Conservation (phyloP, 192 early-diverging fungal genomes). For the Rhizoclosmatium sp. region DNA sequence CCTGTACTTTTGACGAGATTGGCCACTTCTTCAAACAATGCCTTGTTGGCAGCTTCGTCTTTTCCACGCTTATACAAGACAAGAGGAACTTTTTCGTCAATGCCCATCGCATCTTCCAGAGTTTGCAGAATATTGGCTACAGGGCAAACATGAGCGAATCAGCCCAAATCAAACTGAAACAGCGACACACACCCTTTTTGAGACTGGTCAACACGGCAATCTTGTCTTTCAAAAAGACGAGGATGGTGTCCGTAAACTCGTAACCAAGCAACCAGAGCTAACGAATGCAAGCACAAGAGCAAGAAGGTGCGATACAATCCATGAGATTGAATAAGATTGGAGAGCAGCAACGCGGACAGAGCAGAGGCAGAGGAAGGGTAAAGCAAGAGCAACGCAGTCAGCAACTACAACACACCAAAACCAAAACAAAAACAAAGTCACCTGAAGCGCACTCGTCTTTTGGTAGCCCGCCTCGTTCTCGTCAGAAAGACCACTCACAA, state of each 20-base stretch:
- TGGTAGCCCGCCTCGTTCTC: constrained; percentile 79
- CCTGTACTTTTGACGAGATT: constrained; percentile 42
- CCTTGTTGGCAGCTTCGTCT: constrained; percentile 76
- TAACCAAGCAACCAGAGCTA: constrained; percentile 94
- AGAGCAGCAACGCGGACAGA: no score
- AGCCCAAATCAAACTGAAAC: not conserved
- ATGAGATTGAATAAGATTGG: not conserved
- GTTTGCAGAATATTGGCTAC: constrained; percentile 68
- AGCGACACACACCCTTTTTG: constrained; percentile 72
- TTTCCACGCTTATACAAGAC: constrained; percentile 71
- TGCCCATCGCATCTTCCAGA: constrained; percentile 55
- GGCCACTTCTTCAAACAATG: constrained; percentile 65
- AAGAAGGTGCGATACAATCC: not conserved
- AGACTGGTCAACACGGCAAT: constrained; percentile 79
- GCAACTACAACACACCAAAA: not conserved
- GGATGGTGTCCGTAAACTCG: constrained; percentile 88
- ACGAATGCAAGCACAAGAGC: constrained; percentile 31
- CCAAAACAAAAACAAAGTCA: constrained; percentile 45
- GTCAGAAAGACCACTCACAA: constrained; percentile 26
- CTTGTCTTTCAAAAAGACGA: constrained; percentile 78
- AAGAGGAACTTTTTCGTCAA: constrained; percentile 61
- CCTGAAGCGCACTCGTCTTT: constrained; percentile 70
- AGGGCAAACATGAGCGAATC: not conserved
- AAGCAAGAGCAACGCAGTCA: not conserved
- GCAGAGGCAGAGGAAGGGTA: no score